Evolutionary conservation across 2,329 filamentous ascomycete species (phyloP), one percentile per base, ranked within the genome.

Genomic region (Pseudogymnoascus sp.): DNA sequence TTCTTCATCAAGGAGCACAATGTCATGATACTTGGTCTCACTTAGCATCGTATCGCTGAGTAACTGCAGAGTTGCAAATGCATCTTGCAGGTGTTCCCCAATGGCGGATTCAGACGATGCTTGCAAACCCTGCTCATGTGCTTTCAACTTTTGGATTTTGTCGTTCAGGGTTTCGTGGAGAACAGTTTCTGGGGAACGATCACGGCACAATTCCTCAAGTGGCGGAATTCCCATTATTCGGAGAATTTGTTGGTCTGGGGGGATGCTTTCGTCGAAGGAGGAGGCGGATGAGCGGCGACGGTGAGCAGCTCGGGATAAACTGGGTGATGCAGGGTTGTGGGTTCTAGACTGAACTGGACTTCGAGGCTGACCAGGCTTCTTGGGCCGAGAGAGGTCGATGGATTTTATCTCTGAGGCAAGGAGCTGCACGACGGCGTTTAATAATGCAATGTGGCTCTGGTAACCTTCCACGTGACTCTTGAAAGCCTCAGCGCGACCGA

Each of bases 31-130:
- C 4, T 76, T 71, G 30, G 76, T 81, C 65, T 85, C 81, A 0
- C 79, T 79, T 1, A 84, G 70, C 0, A 84, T 70, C 39, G 77
- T 81, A 62, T 82, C 80, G 4, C 75, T 72, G 14, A 84, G 68
- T 7, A 81, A 66, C 64, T 80, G 77, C 1, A 83, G 67, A 0
- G 81, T 81, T 2, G 74, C 68, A 16, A 75, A 74, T 0, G 76
- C 74, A 62, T 85, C 81, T 0, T 75, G 70, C 0, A 85, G 66
- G 8, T 79, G 75, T 0, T 72, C 68, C 1, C 72, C 71, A 0
- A 76, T 72, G 0, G 70, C 71, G 0, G 64, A 65, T 66, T 85
- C 82, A n/a, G 82, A 79, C 0, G 76, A 75, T 12, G 77, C 75
- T 64, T 85, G 81, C 0, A 78, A 72, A 63, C 74, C 77, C 4